A percentile compares a stretch with the other conserved stretches of the same genome.
phyloP scores from a whole-genome alignment of 2,329 filamentous ascomycete species.

The Penicillium sp. region DNA sequence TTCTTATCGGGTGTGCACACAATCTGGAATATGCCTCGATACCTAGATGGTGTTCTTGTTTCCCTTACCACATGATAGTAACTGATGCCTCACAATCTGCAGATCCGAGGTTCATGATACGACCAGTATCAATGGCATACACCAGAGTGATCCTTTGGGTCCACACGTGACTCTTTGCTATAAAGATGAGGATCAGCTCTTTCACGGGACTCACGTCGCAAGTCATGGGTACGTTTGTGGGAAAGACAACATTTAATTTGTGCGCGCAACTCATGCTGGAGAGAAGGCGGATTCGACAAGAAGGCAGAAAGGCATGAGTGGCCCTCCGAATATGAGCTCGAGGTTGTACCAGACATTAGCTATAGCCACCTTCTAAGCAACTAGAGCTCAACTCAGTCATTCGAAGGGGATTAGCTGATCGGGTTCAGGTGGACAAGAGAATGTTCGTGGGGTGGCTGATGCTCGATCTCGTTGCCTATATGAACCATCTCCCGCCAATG shows the following conservation, averaged over 20 bases:
- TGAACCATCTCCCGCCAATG: too few species aligned
- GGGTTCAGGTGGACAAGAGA: too few species aligned
- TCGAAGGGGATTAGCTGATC: too few species aligned
- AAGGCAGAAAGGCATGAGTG: background rate
- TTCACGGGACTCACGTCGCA: slow-evolving; percentile 15
- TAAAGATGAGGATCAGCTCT: slow-evolving; percentile 15
- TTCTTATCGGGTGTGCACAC: slow-evolving; percentile 13
- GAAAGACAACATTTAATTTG: slow-evolving; percentile 3
- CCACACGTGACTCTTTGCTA: slow-evolving; percentile 16
- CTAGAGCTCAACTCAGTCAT: too few species aligned
- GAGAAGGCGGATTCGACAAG: background rate
- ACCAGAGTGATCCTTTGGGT: slow-evolving; percentile 15
- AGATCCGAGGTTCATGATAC: slow-evolving; percentile 16
- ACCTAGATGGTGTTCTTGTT: too few species aligned
- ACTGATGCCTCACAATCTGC: slow-evolving; percentile 1
- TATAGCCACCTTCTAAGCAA: too few species aligned
- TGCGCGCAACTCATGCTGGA: slow-evolving; percentile 1
- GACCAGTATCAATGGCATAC: slow-evolving; percentile 15
- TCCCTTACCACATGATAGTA: slow-evolving; percentile 1
- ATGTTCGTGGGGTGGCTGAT: too few species aligned
- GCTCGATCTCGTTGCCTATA: too few species aligned
- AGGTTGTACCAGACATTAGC: too few species aligned
- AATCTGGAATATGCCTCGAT: background rate
- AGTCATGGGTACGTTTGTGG: slow-evolving; percentile 11
- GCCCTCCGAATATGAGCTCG: background rate